Conservation (phyloP, 768 basidiomycete genomes). For the Hygrocybe punicea region DNA sequence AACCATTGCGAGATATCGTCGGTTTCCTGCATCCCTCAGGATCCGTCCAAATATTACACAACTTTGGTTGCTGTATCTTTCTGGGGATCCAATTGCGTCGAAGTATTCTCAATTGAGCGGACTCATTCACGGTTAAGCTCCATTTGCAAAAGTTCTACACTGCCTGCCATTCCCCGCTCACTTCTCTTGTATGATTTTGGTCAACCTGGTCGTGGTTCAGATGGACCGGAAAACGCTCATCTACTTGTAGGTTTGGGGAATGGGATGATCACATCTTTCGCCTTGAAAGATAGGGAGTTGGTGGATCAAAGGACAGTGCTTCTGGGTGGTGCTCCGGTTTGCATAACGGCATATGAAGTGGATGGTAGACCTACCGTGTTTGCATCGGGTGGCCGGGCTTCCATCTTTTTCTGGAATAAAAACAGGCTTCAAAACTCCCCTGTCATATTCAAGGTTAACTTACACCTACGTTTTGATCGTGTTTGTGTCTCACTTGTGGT, state of each 20-base stretch:
- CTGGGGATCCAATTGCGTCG: constrained; percentile 67
- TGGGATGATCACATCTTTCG: constrained; percentile 62
- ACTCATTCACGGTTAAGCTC: constrained; percentile 26
- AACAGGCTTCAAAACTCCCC: constrained; percentile 65
- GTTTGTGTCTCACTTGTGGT: not conserved
- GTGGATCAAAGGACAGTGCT: constrained; percentile 56
- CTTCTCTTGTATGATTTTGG: constrained; percentile 60
- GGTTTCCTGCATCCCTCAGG: constrained; percentile 59
- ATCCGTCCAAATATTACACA: constrained; percentile 46
- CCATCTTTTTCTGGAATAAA: constrained; percentile 65
- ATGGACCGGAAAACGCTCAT: constrained; percentile 42
- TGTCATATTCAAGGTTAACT: constrained; percentile 60
- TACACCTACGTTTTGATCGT: not conserved
- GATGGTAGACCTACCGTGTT: constrained; percentile 58
- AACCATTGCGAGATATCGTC: constrained; percentile 53
- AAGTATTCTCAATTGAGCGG: constrained; percentile 45
- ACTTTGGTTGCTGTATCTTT: constrained; percentile 60
- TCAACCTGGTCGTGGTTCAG: constrained; percentile 17
- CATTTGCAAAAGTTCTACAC: constrained; percentile 35
- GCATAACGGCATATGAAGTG: constrained; percentile 52
- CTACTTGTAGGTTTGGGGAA: constrained; percentile 74
- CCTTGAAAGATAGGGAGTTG: constrained; percentile 44
- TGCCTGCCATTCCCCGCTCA: constrained; percentile 47
- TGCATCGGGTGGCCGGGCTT: constrained; percentile 67
- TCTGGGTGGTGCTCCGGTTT: constrained; percentile 66